phyloP scores from a whole-genome alignment of 148 eudicot species.

The Rhododendron williamsianum region DNA sequence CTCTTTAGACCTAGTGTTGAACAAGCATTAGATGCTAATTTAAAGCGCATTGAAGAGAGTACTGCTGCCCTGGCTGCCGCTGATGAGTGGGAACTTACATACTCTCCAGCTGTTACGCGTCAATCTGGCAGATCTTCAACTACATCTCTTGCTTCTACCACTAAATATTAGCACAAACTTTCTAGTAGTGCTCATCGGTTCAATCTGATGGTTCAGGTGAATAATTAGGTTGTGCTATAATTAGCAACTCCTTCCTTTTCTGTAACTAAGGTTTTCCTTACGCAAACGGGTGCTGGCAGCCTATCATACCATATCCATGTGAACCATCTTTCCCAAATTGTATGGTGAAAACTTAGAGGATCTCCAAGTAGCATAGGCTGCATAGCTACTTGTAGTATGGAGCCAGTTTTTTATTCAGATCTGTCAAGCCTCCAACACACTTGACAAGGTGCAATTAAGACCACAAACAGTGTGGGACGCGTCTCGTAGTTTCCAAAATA shows the following conservation, averaged over 20 bases:
- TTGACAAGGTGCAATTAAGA: no score
- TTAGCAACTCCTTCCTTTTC: not conserved
- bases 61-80: slow-evolving; percentile 91
- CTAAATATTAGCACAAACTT: slow-evolving; percentile 69
- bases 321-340: not conserved
- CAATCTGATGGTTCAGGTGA: slow-evolving; percentile 90
- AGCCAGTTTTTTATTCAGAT: no score
- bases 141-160: slow-evolving; percentile 34
- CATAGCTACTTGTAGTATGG: no score
- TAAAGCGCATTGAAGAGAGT: slow-evolving; percentile 88
- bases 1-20: not conserved
- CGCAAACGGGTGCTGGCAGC: not conserved
- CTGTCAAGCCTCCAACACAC: no score
- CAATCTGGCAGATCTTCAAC: slow-evolving; percentile 50
- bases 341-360: not conserved
- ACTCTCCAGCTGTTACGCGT: slow-evolving; percentile 42
- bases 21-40: slow-evolving; percentile 83
- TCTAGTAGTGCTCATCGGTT: slow-evolving; percentile 97
- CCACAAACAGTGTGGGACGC: no score
- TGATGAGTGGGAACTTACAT: slow-evolving; percentile 77
- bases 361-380: not conserved
- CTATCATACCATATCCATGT: not conserved
- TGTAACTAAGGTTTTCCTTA: not conserved
- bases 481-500: no score
- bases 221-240: slow-evolving; percentile 4